Evolutionary conservation across 192 early-diverging fungal species (phyloP), one percentile per base, ranked within the genome.

Genomic region (Entomortierella lignicola): DNA sequence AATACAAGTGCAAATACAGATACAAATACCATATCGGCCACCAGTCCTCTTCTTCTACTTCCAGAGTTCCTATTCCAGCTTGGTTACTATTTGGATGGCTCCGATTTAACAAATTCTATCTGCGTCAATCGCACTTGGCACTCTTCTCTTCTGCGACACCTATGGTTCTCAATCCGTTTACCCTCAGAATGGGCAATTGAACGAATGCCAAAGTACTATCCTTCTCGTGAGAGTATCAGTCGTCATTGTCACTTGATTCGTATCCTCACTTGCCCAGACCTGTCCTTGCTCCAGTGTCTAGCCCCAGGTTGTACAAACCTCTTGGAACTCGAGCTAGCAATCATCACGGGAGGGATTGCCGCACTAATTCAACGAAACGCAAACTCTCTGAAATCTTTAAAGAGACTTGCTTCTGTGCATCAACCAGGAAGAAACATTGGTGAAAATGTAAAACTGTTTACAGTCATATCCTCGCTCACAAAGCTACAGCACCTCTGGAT

Each of bases 301-400:
- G 30, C 62, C 43, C 53, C 69, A 1, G 21, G 25, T 7, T 63
- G 60, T 60, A 44, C 3, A 30, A 42, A 62, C 18, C 27, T 71
- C 1, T 5, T 55, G 3, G 41, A 56, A 17, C 41, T 71, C 7
- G 58, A 70, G 11, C 25, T 70, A 5, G 23, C 15, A 15, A 29
- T 60, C 58, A 20, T 70, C 23, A 34, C 43, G 12, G 29, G 13
- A 13, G 34, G 25, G 2, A 39, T 26, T 1, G 26, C 37, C 18
- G 27, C 47, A 31, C 66, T 69, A n/a, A 10, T 70, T n/a, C 26
- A n/a, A 2, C 57, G 61, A 30, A 70, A 70, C 21, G 44, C 68
- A 3, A 11, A 53, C 4, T 54, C 58, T 18, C 50, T 70, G 17
- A 44, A n/a, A 4, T 53, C 32, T 13, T 44, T 70, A 8, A 44